Evolutionary conservation across 768 basidiomycete species (phyloP).

Genomic region (Suillus brevipes): DNA sequence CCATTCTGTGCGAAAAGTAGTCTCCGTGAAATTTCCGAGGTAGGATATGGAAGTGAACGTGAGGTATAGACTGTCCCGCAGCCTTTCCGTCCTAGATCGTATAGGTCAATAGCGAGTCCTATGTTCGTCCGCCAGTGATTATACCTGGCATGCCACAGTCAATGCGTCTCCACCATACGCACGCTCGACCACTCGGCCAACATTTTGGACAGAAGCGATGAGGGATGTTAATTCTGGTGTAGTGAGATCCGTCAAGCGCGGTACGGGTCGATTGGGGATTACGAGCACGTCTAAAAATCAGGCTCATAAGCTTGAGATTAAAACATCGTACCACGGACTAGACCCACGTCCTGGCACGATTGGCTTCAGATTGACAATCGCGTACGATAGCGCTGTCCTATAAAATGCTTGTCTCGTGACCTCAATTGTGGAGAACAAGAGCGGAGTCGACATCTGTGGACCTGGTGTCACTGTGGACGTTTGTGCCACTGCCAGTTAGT

Average conservation of each 20-base stretch:
- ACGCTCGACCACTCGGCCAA: constrained; percentile 77
- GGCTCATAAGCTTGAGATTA: not conserved
- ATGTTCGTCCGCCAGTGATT: constrained; percentile 8
- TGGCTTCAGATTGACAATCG: constrained; percentile 93
- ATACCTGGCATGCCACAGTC: constrained; percentile 88
- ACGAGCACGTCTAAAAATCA: constrained; percentile 55
- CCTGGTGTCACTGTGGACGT: not conserved
- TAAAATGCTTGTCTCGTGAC: constrained; percentile 79
- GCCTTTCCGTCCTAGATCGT: constrained; percentile 76
- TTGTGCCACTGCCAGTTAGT: too few relatives aligned
- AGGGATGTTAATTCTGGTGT: constrained; percentile 76
- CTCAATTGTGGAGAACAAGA: constrained; percentile 79
- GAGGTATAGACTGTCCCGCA: constrained; percentile 70
- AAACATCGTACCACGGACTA: not conserved
- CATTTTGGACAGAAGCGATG: constrained; percentile 75
- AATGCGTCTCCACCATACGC: constrained; percentile 82
- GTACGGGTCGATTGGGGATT: constrained; percentile 54
- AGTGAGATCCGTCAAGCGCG: constrained; percentile 55
- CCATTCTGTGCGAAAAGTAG: constrained; percentile 59
- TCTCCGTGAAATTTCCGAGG: constrained; percentile 77
- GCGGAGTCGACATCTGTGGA: constrained; percentile 18
- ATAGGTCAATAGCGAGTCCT: not conserved
- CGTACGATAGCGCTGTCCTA: constrained; percentile 66
- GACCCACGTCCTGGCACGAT: constrained; percentile 90
- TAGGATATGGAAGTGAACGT: constrained; percentile 95